These are phyloP conservation scores for Kodamaea anthophila DNA, from an alignment of 1,139 yeast species.

Conservation along the genomic window DNA sequence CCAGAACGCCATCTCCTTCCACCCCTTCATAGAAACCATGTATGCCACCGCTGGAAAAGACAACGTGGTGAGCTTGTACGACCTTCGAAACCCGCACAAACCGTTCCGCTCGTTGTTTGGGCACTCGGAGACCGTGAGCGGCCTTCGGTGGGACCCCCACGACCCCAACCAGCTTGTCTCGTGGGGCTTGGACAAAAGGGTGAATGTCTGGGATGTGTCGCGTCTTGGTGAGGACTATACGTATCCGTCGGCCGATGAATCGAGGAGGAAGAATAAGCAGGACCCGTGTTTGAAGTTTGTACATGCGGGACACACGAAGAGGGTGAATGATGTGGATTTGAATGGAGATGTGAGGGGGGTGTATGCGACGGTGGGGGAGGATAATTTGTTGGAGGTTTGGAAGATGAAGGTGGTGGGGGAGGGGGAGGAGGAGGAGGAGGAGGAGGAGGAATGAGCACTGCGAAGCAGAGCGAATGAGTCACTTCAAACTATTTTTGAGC, in stretches of 20 bases:
- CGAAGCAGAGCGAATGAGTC: too few species aligned
- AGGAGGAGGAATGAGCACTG: constrained; percentile 22
- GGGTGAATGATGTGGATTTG: constrained; percentile 45
- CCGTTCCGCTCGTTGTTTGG: constrained; percentile 49
- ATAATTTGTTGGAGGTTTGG: constrained; percentile 49
- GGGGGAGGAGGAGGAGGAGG: constrained; percentile 40
- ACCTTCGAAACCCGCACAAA: constrained; percentile 39
- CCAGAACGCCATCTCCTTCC: constrained; percentile 46
- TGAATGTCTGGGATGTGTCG: constrained; percentile 46
- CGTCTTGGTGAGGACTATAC: constrained; percentile 40
- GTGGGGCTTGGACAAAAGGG: constrained; percentile 46
- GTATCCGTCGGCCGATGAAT: constrained; percentile 26
- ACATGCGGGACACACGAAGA: constrained; percentile 55
- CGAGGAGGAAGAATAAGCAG: constrained; percentile 29
- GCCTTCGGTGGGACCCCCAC: constrained; percentile 32
- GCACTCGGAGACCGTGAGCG: constrained; percentile 39
- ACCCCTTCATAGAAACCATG: constrained; percentile 38
- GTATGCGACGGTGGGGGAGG: constrained; percentile 47
- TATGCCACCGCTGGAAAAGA: constrained; percentile 53
- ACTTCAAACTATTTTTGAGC: too few species aligned
- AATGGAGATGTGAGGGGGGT: constrained; percentile 42
- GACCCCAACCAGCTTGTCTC: constrained; percentile 34
- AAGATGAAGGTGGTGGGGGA: constrained; percentile 39
- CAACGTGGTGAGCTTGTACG: constrained; percentile 44
- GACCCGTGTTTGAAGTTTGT: constrained; percentile 59